Conservation (phyloP, 148 eudicot species). For the Dianthus caryophyllus region DNA sequence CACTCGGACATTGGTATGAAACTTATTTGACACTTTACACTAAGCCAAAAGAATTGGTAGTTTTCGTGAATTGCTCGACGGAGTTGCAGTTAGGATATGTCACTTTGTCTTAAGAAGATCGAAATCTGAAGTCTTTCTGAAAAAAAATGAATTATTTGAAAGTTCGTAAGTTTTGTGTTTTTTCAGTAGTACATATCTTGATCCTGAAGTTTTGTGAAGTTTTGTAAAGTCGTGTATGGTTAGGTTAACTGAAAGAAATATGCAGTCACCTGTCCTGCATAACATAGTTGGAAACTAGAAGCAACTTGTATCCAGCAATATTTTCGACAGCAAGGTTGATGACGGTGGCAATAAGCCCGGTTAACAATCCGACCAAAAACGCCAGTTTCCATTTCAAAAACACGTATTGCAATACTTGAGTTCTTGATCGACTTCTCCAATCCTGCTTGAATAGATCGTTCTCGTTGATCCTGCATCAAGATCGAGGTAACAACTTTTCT, state of each 20-base stretch:
- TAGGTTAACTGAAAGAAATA: neutral
- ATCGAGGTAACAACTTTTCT: neutral
- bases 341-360: conserved; percentile 37
- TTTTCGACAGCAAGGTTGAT: conserved; percentile 42
- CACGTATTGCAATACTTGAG: conserved; percentile 37
- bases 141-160: too few relatives aligned
- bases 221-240: too few relatives aligned
- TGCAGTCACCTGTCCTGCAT: conserved; percentile 26
- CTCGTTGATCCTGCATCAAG: conserved; percentile 38
- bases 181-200: too few relatives aligned
- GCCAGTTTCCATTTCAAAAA: conserved; percentile 40
- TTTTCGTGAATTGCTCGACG: too few relatives aligned
- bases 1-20: neutral
- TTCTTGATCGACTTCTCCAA: conserved; percentile 40
- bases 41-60: neutral
- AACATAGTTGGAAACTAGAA: conserved; percentile 30
- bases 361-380: conserved; percentile 36
- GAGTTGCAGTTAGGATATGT: too few relatives aligned
- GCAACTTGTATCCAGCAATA: conserved; percentile 47
- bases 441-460: conserved; percentile 42
- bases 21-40: neutral
- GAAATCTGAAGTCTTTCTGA: too few relatives aligned
- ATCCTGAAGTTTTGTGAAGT: too few relatives aligned
- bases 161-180: too few relatives aligned
- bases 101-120: too few relatives aligned